phyloP scores from a whole-genome alignment of 2,329 filamentous ascomycete genomes.

The Tolypocladium endophyticum region DNA sequence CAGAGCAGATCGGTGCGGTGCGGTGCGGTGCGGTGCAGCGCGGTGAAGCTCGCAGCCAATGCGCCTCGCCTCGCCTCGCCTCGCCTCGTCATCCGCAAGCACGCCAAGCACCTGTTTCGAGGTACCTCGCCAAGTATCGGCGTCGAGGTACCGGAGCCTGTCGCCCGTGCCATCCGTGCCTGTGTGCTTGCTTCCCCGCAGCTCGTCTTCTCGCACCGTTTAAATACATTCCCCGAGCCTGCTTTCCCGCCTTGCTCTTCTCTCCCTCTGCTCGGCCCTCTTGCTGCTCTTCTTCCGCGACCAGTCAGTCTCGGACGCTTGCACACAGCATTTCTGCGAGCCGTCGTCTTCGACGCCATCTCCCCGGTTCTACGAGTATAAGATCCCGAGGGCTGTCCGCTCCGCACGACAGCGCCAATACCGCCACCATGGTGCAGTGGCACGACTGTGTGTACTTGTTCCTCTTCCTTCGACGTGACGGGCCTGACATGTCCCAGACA shows the following conservation, averaged over 20 bases:
- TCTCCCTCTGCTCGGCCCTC: background rate
- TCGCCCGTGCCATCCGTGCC: no score
- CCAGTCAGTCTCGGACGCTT: background rate
- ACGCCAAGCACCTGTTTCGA: background rate
- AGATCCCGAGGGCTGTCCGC: background rate
- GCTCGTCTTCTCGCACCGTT: background rate
- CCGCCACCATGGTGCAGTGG: background rate
- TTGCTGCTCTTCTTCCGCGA: background rate
- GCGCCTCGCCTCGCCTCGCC: no score
- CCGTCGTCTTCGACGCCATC: background rate
- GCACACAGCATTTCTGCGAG: background rate
- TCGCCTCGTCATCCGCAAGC: background rate
- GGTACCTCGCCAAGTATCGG: no score
- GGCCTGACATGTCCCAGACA: slow-evolving; percentile 36
- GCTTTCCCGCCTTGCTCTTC: background rate
- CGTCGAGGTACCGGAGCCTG: background rate
- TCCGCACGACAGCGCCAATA: background rate
- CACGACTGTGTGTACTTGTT: background rate
- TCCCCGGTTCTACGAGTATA: background rate
- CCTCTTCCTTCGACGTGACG: background rate
- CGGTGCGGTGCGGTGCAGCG: no score
- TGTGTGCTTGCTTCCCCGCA: background rate
- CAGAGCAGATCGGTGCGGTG: no score
- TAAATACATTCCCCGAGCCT: background rate
- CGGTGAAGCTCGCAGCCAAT: no score